A percentile compares a stretch with the other conserved stretches of the same genome.
These are phyloP conservation scores for Silene latifolia DNA, from an alignment of 148 eudicot genomes.

Conservation along the genomic window DNA sequence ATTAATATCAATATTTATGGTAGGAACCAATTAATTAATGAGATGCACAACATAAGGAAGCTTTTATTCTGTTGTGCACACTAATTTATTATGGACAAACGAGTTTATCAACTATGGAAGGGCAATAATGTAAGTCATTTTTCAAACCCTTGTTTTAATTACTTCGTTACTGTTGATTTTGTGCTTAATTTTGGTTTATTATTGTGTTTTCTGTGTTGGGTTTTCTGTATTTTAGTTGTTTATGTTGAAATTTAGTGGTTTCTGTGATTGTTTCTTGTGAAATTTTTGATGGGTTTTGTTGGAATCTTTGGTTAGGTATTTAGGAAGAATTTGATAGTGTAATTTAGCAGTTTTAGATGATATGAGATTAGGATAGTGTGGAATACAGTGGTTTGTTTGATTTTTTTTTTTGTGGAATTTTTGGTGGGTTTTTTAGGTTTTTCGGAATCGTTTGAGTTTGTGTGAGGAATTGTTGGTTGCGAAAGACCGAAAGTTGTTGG, in stretches of 20 bases:
- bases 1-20: no score
- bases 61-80: not conserved
- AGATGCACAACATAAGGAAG: not conserved
- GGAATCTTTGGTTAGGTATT: not conserved
- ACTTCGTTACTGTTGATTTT: no score
- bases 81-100: not conserved
- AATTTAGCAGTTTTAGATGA: not conserved
- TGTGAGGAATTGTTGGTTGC: not conserved
- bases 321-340: not conserved
- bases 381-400: not conserved
- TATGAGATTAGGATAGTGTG: not conserved
- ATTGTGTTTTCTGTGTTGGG: not conserved
- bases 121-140: not conserved
- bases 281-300: not conserved
- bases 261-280: not conserved
- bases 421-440: not conserved
- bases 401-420: no score
- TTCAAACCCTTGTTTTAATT: not conserved
- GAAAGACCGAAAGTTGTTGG: no score
- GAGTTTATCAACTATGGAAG: not conserved
- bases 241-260: not conserved
- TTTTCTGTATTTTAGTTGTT: not conserved
- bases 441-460: no score
- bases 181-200: not conserved
- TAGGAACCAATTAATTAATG: no score